These are phyloP conservation scores for Phellinidium pouzarii DNA, from an alignment of 1,284 basidiomycete genomes.

Conservation along the genomic window DNA sequence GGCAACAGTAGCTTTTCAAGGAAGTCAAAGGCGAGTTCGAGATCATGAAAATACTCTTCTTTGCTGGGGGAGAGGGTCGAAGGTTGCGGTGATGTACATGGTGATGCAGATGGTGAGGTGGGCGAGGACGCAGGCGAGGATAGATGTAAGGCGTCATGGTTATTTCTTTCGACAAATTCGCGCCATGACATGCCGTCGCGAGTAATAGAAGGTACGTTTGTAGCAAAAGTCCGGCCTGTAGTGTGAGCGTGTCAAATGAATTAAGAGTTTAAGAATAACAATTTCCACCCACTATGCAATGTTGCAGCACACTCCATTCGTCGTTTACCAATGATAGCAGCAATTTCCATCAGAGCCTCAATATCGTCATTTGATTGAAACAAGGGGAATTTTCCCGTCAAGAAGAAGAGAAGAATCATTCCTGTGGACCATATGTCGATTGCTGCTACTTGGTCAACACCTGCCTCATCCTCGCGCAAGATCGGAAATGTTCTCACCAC, in stretches of 20 bases:
- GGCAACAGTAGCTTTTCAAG: conserved; percentile 66
- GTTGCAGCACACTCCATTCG: conserved; percentile 85
- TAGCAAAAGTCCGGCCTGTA: conserved; percentile 77
- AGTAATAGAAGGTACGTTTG: conserved; percentile 76
- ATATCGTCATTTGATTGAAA: conserved; percentile 94
- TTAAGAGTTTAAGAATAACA: neutral
- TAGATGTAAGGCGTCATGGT: conserved; percentile 63
- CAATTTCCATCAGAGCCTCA: conserved; percentile 94
- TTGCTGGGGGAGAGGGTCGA: conserved; percentile 30
- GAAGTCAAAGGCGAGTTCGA: conserved; percentile 69
- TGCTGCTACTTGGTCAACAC: conserved; percentile 42
- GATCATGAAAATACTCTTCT: conserved; percentile 42
- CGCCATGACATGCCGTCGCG: conserved; percentile 61
- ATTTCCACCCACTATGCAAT: conserved; percentile 70
- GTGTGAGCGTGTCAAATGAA: conserved; percentile 13
- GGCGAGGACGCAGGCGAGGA: conserved; percentile 26
- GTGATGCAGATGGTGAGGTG: conserved; percentile 26
- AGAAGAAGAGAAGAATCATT: conserved; percentile 87
- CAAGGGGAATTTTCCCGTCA: conserved; percentile 89
- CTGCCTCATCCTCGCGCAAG: conserved; percentile 12
- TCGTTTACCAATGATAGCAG: conserved; percentile 77
- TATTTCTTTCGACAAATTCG: conserved; percentile 69
- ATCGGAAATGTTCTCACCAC: conserved; percentile 48
- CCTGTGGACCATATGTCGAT: conserved; percentile 97
- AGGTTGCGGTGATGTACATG: conserved; percentile 37